Evolutionary conservation across 2,329 filamentous ascomycete genomes (phyloP), one percentile per base, ranked within the genome.

Genomic region (Sporothrix globosa): DNA sequence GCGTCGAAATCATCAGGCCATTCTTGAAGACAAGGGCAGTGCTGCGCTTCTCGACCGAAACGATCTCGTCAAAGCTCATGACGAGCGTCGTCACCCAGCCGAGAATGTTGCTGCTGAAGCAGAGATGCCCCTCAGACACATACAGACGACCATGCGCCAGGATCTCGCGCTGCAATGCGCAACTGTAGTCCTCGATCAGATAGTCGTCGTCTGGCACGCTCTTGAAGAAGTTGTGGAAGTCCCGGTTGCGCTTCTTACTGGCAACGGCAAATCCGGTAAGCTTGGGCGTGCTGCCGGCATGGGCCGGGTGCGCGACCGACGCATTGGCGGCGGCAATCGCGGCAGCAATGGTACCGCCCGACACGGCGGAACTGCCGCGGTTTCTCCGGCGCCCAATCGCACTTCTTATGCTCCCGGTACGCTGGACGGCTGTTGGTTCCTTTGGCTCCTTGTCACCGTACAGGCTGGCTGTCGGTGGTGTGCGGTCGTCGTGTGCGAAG

Each of bases 181-280:
- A 97, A 79, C 96, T 97, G 80, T 98, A 99, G 79, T 99, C 96
- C 78, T 99, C 96, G 74, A 99, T 98, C 34, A 99, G 85, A 77
- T 97, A 97, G 79, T 99, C 96, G 76, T 99, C 96, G 74, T 98
- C 95, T 0, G 96, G 96, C 0, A 99, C 96, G 78, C 94, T 98
- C 80, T 96, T 92, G 84, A 99, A 99, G 2, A 97, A 82, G 71
- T 87, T 87, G 79, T 99, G 96, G 76, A 98, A 99, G 77, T 98
- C 96, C 65, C 93, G 89, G 80, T 99, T 99, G 70, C 96, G 89
- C 82, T 96, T 97, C 79, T 96, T 97, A 78, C 92, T 96, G 65
- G 96, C 96, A 74, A 98, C 93, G 66, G 96, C 95, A 78, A 99
- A 99, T 0, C 96, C 96, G 4, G 95, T 97, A 73, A 97, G 84